phyloP scores from a whole-genome alignment of 2,329 filamentous ascomycete species.

The Corinectria fuckeliana region DNA sequence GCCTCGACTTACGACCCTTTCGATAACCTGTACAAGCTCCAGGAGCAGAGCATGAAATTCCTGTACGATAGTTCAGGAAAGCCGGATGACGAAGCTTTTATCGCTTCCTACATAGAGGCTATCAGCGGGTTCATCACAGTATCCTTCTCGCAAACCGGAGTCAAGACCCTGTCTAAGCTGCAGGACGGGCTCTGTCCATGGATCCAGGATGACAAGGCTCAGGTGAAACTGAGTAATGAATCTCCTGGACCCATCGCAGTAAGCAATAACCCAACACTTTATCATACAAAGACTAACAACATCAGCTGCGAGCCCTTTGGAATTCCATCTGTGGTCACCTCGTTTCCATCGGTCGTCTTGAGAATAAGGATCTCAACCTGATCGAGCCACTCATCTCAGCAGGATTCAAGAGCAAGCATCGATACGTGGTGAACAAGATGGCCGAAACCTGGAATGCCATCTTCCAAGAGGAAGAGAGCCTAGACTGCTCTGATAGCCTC shows the following conservation, averaged over 20 bases:
- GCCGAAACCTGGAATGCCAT: conserved; percentile 71
- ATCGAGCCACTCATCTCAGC: conserved; percentile 63
- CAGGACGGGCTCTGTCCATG: conserved; percentile 69
- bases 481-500: conserved; percentile 71
- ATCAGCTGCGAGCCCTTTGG: conserved; percentile 59
- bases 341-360: conserved; percentile 43
- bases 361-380: conserved; percentile 54
- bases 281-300: conserved; percentile 35
- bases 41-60: conserved; percentile 57
- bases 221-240: conserved; percentile 50
- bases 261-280: conserved; percentile 37
- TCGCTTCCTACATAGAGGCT: conserved; percentile 59
- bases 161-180: conserved; percentile 62
- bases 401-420: conserved; percentile 65
- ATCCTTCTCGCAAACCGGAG: conserved; percentile 57
- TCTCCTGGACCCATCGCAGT: conserved; percentile 52
- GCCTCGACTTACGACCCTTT: conserved; percentile 67
- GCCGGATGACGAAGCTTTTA: conserved; percentile 45
- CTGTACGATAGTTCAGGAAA: conserved; percentile 58
- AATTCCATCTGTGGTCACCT: conserved; percentile 53
- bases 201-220: conserved; percentile 64
- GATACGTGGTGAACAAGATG: conserved; percentile 57
- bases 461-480: conserved; percentile 64
- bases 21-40: conserved; percentile 68
- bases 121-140: conserved; percentile 59